Percentiles rank a stretch among this genome's conserved stretches.
phyloP scores from a whole-genome alignment of 768 basidiomycete genomes.

The Boletus rubroflammeus region DNA sequence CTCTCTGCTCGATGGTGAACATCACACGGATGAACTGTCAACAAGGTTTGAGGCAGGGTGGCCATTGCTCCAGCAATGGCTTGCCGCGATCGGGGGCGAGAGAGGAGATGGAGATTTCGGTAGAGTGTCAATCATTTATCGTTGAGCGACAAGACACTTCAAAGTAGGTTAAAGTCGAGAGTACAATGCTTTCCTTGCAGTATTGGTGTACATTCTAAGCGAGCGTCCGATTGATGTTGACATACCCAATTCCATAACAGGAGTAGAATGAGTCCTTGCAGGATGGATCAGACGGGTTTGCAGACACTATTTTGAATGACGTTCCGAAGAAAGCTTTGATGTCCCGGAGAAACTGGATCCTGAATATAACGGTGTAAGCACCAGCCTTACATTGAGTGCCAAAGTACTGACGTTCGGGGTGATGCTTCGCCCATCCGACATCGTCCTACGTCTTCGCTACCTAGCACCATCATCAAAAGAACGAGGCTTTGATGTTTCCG shows the following conservation, averaged over 20 bases:
- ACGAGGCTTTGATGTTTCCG: conserved; percentile 84
- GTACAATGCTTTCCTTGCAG: not conserved
- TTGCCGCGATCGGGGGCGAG: conserved; percentile 56
- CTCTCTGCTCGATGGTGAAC: conserved; percentile 76
- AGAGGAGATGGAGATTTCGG: conserved; percentile 67
- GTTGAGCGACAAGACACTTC: conserved; percentile 37
- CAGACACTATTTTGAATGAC: conserved; percentile 83
- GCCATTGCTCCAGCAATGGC: conserved; percentile 75
- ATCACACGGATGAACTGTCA: conserved; percentile 89
- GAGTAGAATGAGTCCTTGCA: conserved; percentile 71
- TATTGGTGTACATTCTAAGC: conserved; percentile 38
- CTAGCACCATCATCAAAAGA: conserved; percentile 89
- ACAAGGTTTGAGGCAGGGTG: conserved; percentile 80
- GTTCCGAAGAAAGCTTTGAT: conserved; percentile 81
- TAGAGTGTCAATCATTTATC: conserved; percentile 72
- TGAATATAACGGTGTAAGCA: conserved; percentile 31
- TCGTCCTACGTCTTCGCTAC: conserved; percentile 93
- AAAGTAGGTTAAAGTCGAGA: not conserved
- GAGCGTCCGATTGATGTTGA: conserved; percentile 80
- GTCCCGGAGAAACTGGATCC: conserved; percentile 90
- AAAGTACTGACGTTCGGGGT: conserved; percentile 65
- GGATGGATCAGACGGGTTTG: conserved; percentile 48
- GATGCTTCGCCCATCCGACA: conserved; percentile 85
- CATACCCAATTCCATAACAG: conserved; percentile 89
- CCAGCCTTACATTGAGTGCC: not conserved